Evolutionary conservation across 352 stramenopile genomes (phyloP), one percentile per base, ranked within the genome.

Genomic region (Phytophthora rubi): DNA sequence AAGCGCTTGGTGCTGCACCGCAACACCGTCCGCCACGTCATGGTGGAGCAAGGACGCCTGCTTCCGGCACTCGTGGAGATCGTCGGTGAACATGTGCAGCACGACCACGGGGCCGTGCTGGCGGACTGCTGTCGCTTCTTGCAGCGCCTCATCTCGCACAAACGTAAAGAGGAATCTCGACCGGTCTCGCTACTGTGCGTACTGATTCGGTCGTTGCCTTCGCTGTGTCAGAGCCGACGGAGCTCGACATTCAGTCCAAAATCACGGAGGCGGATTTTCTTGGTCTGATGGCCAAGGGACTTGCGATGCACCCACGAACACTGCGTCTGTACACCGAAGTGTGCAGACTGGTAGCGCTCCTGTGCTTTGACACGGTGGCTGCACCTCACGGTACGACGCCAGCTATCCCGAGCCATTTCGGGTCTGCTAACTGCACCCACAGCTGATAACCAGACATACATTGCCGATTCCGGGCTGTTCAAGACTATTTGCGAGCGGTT

Each of bases 371-470:
- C 45, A 77, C 76, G 57, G 71, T 76, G 5, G 57, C 63, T 39
- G 56, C 73, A 2, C 79, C 80, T 10, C 84, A 92, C 3, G 70
- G 84, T 89, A 59, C 6, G 65, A 28, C 62, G 28, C 4, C 28
- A 37, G 1, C 26, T 48, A 21, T 15, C 2, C 12, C 47, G 6
- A 48, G 18, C 16, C 35, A 42, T 49, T 57, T 62, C 15, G 42
- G 4, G 4, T 52, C 48, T 44, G 37, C 37, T 44, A 44, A 44
- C 37, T 44, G 12, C 13, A 8, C 13, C 12, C 6, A 12, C 44
- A 90, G 84, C 63, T 32, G 80, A 90, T 28, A 92, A 92, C 30
- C 84, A 92, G 53, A 33, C 55, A 10, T 77, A 85, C 12, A 84
- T 87, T n/a, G 71, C 60, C 7, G 51, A 64, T 7, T 37, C 55